Evolutionary conservation across 192 early-diverging fungal species (phyloP), one percentile per base, ranked within the genome.

Genomic region (Gaertneriomyces semiglobifer): DNA sequence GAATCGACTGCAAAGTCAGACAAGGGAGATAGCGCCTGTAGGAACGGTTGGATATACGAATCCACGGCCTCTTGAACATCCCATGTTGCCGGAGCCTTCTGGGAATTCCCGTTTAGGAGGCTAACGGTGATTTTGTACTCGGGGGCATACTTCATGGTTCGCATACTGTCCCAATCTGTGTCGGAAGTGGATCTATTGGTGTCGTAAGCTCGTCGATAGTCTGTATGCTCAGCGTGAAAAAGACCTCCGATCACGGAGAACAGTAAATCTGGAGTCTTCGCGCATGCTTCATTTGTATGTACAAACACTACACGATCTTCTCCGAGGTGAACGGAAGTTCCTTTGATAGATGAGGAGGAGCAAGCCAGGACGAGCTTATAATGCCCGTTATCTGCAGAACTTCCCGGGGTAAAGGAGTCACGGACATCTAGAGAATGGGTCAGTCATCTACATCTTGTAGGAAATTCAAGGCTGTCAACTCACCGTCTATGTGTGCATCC

Each of bases 121-220:
- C 89, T 95, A 58, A 96, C 89, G 3, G 88, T 89, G 44, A 96
- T 54, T 62, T 95, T 86, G 60, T 95, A 96, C 53, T 87, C 79
- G 12, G 89, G 77, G 0, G 94, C 85, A 68, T 90, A 97, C 70
- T 95, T 95, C 44, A 98, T 76, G 6, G 87, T 84, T 19, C 87
- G 78, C 72, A 92, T 86, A 38, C 77, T 83, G 16, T 73, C 70
- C 40, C 48, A 48, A 40, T 76, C 57, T 39, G 62, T 66, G 62
- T 66, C 54, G 40, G 7, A 16, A 60, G 25, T 44, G 33, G 55
- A 20, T 4, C 25, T 2, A 33, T 20, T 51, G 7, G 65, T 14
- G 5, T 55, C 18, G 4, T 6, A 14, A 42, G 55, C 42, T 7
- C 10, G 19, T 51, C 12, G 44, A 55, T 61, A 66, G 11, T 19